Percentiles rank a stretch among this genome's conserved stretches.
Evolutionary conservation across 2,329 filamentous ascomycete species (phyloP).

Genomic region (Arthrobotrys sphaeroides): DNA sequence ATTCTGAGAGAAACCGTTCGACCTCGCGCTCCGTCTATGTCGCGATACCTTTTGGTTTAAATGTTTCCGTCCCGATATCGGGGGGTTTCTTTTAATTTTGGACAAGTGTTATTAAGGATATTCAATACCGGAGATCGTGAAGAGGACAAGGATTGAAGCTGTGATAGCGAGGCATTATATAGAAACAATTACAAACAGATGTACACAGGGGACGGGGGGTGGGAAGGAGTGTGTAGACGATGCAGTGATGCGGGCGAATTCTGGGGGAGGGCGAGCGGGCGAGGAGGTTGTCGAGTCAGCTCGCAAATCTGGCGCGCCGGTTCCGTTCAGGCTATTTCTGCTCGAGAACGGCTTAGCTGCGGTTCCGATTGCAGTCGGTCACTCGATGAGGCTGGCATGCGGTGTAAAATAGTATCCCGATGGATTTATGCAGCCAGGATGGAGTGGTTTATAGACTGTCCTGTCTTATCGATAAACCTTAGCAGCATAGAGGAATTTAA

Average conservation of each 20-base stretch:
- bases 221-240: neutral
- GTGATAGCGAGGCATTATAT: neutral
- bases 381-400: too few relatives aligned
- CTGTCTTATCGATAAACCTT: slow-evolving; percentile 17
- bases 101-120: neutral
- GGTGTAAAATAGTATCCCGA: too few relatives aligned
- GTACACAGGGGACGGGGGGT: neutral
- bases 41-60: too few relatives aligned
- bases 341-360: too few relatives aligned
- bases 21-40: too few relatives aligned
- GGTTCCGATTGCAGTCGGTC: too few relatives aligned
- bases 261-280: neutral
- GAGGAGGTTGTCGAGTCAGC: neutral
- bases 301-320: neutral
- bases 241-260: neutral
- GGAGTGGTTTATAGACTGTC: neutral
- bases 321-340: slow-evolving; percentile 17
- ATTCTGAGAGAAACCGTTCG: too few relatives aligned
- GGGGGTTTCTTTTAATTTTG: neutral
- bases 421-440: too few relatives aligned
- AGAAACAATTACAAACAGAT: neutral
- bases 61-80: slow-evolving; percentile 7
- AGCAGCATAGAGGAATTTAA: neutral
- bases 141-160: slow-evolving; percentile 13
- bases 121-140: slow-evolving; percentile 13